These are phyloP conservation scores for Rhizopus stolonifer DNA, from an alignment of 371 early-diverging fungal genomes.

Conservation along the genomic window DNA sequence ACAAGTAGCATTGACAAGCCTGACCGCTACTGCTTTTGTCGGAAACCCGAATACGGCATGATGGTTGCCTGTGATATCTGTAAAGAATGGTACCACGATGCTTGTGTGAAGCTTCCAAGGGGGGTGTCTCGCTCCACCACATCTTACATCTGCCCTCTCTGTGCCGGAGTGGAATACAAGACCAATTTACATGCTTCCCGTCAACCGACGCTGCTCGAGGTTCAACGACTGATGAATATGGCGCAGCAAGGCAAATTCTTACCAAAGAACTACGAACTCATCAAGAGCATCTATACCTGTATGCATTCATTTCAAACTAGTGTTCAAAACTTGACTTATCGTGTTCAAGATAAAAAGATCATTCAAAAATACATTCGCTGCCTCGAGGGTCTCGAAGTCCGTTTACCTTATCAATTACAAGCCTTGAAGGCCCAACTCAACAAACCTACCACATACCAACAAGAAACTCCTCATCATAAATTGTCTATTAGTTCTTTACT, in stretches of 20 bases:
- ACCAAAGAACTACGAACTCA: conserved; percentile 53
- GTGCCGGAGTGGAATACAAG: conserved; percentile 22
- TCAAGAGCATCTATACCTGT: conserved; percentile 49
- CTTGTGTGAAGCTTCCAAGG: conserved; percentile 66
- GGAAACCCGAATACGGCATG: conserved; percentile 59
- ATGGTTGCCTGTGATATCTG: conserved; percentile 86
- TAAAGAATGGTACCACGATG: conserved; percentile 78
- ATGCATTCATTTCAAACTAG: conserved; percentile 32
- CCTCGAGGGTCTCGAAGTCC: conserved; percentile 59
- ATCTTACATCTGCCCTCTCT: conserved; percentile 72
- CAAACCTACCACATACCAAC: conserved; percentile 10
- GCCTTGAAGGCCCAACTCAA: conserved; percentile 47
- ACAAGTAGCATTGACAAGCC: conserved; percentile 2
- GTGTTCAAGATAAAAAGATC: conserved; percentile 24
- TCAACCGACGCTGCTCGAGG: conserved; percentile 47
- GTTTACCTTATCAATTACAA: conserved; percentile 43
- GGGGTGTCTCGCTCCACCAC: conserved; percentile 53
- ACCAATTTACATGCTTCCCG: conserved; percentile 18
- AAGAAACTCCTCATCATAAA: neutral
- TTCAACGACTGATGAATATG: conserved; percentile 40
- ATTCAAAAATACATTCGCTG: conserved; percentile 48
- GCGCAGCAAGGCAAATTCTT: conserved; percentile 54
- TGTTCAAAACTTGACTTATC: conserved; percentile 43
- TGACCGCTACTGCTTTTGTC: conserved; percentile 60
- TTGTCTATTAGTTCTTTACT: neutral